Base-by-base conservation (phyloP, 495 filamentous ascomycete genomes). In the Darksidea phi region DNA sequence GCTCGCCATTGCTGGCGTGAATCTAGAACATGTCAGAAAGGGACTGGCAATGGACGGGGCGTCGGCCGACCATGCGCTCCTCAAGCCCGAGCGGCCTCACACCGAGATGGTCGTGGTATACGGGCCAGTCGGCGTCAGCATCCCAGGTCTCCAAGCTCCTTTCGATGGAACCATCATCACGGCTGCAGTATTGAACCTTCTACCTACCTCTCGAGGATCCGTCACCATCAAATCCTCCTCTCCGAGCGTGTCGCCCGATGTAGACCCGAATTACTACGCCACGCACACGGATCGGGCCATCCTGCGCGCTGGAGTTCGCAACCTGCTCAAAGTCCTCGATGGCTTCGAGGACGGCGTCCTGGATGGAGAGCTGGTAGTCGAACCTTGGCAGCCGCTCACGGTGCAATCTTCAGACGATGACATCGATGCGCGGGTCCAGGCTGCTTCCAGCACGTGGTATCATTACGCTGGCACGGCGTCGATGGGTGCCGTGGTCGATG, bases 171-270 rank as follows among this genome's bases (percentile, higher is more conserved):
- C 48, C 21, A 15, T 24, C 24, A 50, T 50, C n/a, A 23, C 48
- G 10, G 28, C 48, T 5, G 23, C 48, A 10, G 28, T 23, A 5
- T 24, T 50, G 48, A 15, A 24, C 8, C 48, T 50, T 10, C 23
- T 50, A 5, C 48, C 48, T 11, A 50, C 48, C 11, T 75, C 43
- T 72, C 67, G 68, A 5, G 86, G 86, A 24, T 72, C 75, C 21
- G 80, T 85, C 0, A 74, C 66, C 0, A 73, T 89, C 32, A 74
- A 78, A 32, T 84, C 82, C 0, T 68, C 79, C 0, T 71, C 86
- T 68, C 84, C 83, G 26, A 1, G 25, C 23, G 43, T 21, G 5
- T 23, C 15, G 12, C 48, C 48, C 5, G 28, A 50, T 15, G 28
- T 50, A 8, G 18, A 50, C 12, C 48, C 48, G 24, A 28, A 28